Percentiles rank a stretch among this genome's conserved stretches.
These are phyloP conservation scores for Saururus chinensis DNA, from an alignment of 164 flowering plant genomes.

Conservation along the genomic window DNA sequence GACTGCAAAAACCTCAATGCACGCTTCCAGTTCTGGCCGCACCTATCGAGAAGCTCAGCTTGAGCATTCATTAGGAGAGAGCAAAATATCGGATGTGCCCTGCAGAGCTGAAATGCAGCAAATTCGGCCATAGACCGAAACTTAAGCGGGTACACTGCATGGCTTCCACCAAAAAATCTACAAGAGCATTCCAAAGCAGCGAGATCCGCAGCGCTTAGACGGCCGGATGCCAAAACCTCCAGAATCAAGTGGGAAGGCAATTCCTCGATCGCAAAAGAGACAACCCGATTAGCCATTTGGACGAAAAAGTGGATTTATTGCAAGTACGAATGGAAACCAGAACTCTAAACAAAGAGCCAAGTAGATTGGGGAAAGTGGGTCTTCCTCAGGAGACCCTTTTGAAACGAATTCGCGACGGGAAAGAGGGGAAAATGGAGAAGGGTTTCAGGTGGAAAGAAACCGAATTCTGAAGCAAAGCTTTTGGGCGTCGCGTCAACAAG, in stretches of 20 bases:
- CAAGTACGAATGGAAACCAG: not conserved
- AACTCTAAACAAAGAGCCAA: not conserved
- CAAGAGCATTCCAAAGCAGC: constrained; percentile 61
- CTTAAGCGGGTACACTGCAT: constrained; percentile 40
- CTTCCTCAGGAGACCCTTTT: not conserved
- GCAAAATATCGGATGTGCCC: constrained; percentile 28
- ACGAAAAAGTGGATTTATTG: not conserved
- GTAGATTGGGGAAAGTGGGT: not conserved
- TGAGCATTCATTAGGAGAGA: constrained; percentile 26
- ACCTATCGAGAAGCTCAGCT: constrained; percentile 42
- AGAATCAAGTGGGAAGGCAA: constrained; percentile 79
- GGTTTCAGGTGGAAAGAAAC: constrained; percentile 11
- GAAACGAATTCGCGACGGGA: not conserved
- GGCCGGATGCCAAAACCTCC: constrained; percentile 58
- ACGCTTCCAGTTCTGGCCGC: constrained; percentile 80
- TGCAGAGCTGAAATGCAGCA: constrained; percentile 65
- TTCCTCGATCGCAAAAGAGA: constrained; percentile 33
- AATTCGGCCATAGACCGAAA: constrained; percentile 69
- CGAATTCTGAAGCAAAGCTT: constrained; percentile 58
- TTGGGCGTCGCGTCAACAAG: constrained; percentile 36
- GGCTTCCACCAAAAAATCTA: constrained; percentile 43
- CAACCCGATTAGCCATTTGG: constrained; percentile 6
- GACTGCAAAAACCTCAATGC: constrained; percentile 78
- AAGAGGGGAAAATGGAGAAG: not conserved
- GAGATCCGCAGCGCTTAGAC: constrained; percentile 56